Evolutionary conservation across 2,329 filamentous ascomycete species (phyloP), one percentile per base, ranked within the genome.

Genomic region (Aspergillus sp.): DNA sequence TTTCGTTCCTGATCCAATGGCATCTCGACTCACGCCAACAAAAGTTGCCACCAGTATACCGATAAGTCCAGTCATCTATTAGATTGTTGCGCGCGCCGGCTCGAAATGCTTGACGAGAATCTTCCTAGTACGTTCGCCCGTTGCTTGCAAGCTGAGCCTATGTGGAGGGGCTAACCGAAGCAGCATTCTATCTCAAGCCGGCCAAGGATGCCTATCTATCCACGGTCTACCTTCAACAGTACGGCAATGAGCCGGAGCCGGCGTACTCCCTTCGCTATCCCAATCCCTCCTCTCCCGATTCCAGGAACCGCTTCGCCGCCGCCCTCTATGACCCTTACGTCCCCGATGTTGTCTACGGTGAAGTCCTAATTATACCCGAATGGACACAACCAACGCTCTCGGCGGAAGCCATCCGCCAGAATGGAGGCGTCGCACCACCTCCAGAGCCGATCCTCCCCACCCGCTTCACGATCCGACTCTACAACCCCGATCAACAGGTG

Each of bases 401-500:
- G 1, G 86, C 89, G 48, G 91, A 95, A 54, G 90, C 96, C 70
- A 84, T 93, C 56, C 86, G 91, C 61, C 83, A 75, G 59, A 84
- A 89, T 68, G 87, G 86, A 60, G 89, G 88, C 15, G 77, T 86
- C 1, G 79, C 83, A 3, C 87, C 84, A 21, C 84, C 83, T 15
- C 87, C 89, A 1, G 83, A 89, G 59, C 89, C 93, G 9, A 81
- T 90, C 35, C 84, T 91, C 27, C 93, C 93, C 0, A 87, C 88
- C 56, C 81, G 85, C 53, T 96, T 98, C 73, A 82, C 83, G n/a
- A 83, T 98, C 40, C 89, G 93, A 67, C 86, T 99, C 3, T 98
- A 97, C 80, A 95, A 96, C 71, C 95, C 95, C 0, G 93, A 98
- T 72, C 91, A 95, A 74, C 84, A 89, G 66, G 80, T 98, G 19